phyloP scores from a whole-genome alignment of 768 basidiomycete genomes.

The Fistulinella prunicolor region DNA sequence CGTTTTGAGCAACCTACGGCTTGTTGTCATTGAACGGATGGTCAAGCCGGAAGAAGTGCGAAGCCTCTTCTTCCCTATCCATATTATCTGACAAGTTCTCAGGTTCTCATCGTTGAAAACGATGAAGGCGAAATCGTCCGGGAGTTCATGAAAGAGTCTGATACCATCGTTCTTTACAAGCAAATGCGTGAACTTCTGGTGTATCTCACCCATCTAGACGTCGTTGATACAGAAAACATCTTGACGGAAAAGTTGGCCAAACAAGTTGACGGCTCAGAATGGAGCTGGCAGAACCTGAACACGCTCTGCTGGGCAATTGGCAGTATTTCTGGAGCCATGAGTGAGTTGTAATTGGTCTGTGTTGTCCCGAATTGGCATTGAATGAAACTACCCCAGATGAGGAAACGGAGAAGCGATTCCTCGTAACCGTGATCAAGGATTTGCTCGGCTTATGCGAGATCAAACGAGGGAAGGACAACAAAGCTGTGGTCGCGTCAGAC shows the following conservation, averaged over 20 bases:
- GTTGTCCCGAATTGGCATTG: neutral
- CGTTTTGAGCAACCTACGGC: constrained; percentile 86
- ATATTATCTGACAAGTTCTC: constrained; percentile 7
- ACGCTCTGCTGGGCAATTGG: constrained; percentile 99
- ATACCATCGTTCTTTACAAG: constrained; percentile 98
- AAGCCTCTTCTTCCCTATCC: constrained; percentile 1
- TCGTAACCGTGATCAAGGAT: constrained; percentile 99
- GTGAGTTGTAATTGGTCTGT: constrained; percentile 47
- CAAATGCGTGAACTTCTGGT: constrained; percentile 97
- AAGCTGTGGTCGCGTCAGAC: constrained; percentile 94
- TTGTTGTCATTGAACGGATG: constrained; percentile 98
- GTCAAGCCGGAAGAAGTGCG: constrained; percentile 97
- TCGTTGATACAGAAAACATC: constrained; percentile 93
- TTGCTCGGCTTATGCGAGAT: constrained; percentile 96
- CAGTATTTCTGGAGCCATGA: constrained; percentile 99
- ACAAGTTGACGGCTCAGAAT: constrained; percentile 96
- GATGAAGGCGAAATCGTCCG: constrained; percentile 99
- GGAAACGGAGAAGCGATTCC: constrained; percentile 97
- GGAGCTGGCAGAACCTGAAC: constrained; percentile 99
- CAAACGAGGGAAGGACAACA: constrained; percentile 99
- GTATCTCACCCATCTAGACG: constrained; percentile 96
- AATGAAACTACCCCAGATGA: constrained; percentile 58
- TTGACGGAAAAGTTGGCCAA: constrained; percentile 95
- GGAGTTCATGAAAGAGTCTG: constrained; percentile 98
- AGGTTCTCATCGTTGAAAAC: constrained; percentile 98